These are phyloP conservation scores for Rhizopus arrhizus DNA, from an alignment of 371 early-diverging fungal genomes.

Conservation along the genomic window DNA sequence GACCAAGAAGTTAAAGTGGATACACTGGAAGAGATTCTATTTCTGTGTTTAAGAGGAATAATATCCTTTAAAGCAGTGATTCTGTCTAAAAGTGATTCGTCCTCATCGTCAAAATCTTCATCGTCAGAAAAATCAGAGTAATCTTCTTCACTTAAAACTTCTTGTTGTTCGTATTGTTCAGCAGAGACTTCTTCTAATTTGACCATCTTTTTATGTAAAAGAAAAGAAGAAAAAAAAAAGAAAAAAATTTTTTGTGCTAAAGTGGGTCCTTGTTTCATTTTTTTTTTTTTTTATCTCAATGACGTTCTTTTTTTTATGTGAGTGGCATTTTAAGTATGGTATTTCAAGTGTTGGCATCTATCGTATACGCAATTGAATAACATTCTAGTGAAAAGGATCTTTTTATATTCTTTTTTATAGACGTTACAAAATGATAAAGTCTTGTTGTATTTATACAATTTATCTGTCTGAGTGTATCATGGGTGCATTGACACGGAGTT, in stretches of 20 bases:
- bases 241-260: constrained; percentile 7
- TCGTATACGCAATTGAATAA: too few species aligned
- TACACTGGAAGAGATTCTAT: constrained; percentile 55
- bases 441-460: too few species aligned
- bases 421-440: too few species aligned
- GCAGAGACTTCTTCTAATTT: constrained; percentile 57
- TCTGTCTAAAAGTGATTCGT: constrained; percentile 72
- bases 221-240: constrained; percentile 16
- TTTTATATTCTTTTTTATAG: too few species aligned
- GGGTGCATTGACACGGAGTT: too few species aligned
- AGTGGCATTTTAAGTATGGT: too few species aligned
- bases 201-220: constrained; percentile 42
- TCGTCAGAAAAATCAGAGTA: constrained; percentile 63
- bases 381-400: too few species aligned
- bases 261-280: not conserved
- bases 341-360: too few species aligned
- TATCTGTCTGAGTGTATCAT: too few species aligned
- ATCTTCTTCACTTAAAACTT: constrained; percentile 54
- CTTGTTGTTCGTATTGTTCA: constrained; percentile 49
- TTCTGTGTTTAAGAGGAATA: constrained; percentile 70
- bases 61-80: constrained; percentile 77
- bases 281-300: too few species aligned
- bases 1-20: constrained; percentile 60
- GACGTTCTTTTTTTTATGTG: too few species aligned
- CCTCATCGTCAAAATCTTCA: constrained; percentile 45